These are phyloP conservation scores for Penicillium coffeae DNA, from an alignment of 495 filamentous ascomycete genomes.

Conservation along the genomic window DNA sequence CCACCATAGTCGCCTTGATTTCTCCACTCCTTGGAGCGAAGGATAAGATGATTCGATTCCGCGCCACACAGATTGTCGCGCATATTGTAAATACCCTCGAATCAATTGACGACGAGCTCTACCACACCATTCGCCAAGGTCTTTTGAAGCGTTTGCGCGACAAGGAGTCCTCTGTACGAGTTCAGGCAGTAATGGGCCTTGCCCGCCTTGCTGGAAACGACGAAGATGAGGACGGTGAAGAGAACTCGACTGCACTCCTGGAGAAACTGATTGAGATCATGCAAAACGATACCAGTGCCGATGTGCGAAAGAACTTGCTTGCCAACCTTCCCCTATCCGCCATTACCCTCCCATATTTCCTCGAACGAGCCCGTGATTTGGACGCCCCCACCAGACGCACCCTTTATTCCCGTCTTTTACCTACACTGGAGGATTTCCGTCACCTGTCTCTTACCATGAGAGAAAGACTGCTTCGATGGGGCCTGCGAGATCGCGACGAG, in stretches of 20 bases:
- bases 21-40: conserved; percentile 71
- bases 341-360: conserved; percentile 79
- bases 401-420: conserved; percentile 83
- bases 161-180: conserved; percentile 85
- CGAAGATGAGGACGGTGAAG: conserved; percentile 67
- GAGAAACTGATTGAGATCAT: conserved; percentile 86
- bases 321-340: conserved; percentile 82
- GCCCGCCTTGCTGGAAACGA: conserved; percentile 79
- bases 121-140: conserved; percentile 69
- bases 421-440: conserved; percentile 90
- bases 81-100: conserved; percentile 88
- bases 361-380: conserved; percentile 86
- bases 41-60: conserved; percentile 89
- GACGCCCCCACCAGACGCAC: conserved; percentile 79
- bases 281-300: conserved; percentile 91
- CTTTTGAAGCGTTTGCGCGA: conserved; percentile 83
- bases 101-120: conserved; percentile 84
- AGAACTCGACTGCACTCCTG: conserved; percentile 60
- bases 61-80: conserved; percentile 82
- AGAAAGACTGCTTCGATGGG: conserved; percentile 95
- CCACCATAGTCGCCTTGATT: conserved; percentile 63
- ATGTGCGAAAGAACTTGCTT: conserved; percentile 83
- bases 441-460: conserved; percentile 93
- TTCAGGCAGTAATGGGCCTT: conserved; percentile 90
- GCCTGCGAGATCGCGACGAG: conserved; percentile 89